Evolutionary conservation across 1,284 basidiomycete genomes (phyloP).

Genomic region (Schizophyllum amplum): DNA sequence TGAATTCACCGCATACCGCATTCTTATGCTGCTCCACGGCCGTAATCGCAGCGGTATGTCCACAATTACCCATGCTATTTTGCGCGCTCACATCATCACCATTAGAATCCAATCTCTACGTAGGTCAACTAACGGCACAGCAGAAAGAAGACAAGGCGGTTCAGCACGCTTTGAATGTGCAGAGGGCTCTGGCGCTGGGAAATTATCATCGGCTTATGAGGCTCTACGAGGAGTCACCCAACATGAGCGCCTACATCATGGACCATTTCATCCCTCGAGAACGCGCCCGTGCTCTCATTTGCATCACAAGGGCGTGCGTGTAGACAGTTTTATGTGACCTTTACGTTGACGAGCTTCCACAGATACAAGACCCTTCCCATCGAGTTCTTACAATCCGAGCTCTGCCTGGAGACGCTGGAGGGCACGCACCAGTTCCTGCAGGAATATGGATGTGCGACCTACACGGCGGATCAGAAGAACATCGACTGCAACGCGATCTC

Average conservation of each 20-base stretch:
- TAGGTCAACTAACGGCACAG: constrained; percentile 90
- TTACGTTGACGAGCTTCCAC: constrained; percentile 7
- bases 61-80: neutral
- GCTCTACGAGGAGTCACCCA: constrained; percentile 80
- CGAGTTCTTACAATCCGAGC: constrained; percentile 68
- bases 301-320: constrained; percentile 90
- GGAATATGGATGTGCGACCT: constrained; percentile 37
- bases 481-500: constrained; percentile 61
- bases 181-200: constrained; percentile 82
- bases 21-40: constrained; percentile 92
- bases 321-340: neutral
- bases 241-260: constrained; percentile 99
- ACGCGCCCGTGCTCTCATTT: constrained; percentile 77
- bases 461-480: constrained; percentile 47
- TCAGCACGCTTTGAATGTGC: constrained; percentile 84
- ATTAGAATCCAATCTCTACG: constrained; percentile 90
- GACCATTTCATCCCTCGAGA: constrained; percentile 97
- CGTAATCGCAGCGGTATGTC: constrained; percentile 84
- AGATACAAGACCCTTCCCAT: constrained; percentile 82
- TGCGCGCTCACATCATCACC: constrained; percentile 9
- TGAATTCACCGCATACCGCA: constrained; percentile 97
- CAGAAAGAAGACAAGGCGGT: constrained; percentile 80
- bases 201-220: constrained; percentile 93
- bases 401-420: constrained; percentile 71
- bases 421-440: constrained; percentile 71